phyloP scores from a whole-genome alignment of 306 rosid species.

The Quercus engelmannii region DNA sequence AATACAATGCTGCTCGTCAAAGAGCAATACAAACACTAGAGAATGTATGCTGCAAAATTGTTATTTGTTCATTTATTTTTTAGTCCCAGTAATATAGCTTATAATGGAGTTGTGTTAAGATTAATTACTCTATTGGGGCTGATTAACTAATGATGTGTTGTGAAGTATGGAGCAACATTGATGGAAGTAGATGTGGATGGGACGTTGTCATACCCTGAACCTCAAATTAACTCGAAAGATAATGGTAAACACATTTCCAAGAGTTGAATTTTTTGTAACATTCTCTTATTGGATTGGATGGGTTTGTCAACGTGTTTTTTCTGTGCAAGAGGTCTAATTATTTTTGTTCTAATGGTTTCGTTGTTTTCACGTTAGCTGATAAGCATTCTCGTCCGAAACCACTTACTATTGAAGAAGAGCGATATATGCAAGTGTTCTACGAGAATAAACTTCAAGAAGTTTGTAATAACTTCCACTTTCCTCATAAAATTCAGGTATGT shows the following conservation, averaged over 20 bases:
- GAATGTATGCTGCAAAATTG: slow-evolving; percentile 28
- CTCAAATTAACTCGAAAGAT: slow-evolving; percentile 33
- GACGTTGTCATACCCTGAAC: slow-evolving; percentile 39
- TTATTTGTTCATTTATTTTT: neutral
- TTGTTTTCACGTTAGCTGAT: slow-evolving; percentile 52
- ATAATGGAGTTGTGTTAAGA: neutral
- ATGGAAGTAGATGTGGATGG: slow-evolving; percentile 51
- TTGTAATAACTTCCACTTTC: slow-evolving; percentile 77
- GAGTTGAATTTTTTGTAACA: neutral
- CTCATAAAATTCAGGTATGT: slow-evolving; percentile 91
- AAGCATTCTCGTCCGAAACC: slow-evolving; percentile 78
- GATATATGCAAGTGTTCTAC: slow-evolving; percentile 47
- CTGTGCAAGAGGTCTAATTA: neutral
- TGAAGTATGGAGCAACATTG: slow-evolving; percentile 49
- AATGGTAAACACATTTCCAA: slow-evolving; percentile 27
- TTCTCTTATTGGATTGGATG: neutral
- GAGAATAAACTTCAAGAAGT: slow-evolving; percentile 67
- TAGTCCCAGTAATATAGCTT: neutral
- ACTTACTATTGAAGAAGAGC: slow-evolving; percentile 60
- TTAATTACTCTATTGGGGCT: neutral
- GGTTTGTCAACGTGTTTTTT: neutral
- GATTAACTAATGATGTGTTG: neutral
- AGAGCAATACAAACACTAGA: slow-evolving; percentile 42
- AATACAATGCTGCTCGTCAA: slow-evolving; percentile 58
- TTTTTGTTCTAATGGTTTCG: neutral